Base-by-base conservation (phyloP, 805 yeast genomes). In the Jamesozyma rosinii region DNA sequence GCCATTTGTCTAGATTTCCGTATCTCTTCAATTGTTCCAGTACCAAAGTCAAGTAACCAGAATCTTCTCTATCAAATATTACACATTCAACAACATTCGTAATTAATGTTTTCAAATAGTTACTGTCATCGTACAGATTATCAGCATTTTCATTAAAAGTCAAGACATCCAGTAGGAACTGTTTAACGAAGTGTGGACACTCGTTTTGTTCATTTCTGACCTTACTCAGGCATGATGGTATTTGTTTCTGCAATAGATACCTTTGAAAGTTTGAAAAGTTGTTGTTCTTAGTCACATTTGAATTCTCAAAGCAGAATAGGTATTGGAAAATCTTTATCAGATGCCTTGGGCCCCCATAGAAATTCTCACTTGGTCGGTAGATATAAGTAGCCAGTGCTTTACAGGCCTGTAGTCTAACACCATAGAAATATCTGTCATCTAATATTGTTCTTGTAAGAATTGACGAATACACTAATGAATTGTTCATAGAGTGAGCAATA, bases 391-490 rank as follows among this genome's bases (percentile, higher is more conserved):
- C 81, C 35, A 92, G 67, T 0, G 92, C 92, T 37, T 66, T 61
- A 1, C 95, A 94, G 1, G 98, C 97, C 44, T 86, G 94, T 15
- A 79, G 72, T 45, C 99, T 70, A 1, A 92, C 78, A 3, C 97
- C 97, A 61, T 85, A 88, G 57, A 78, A 90, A 58, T 92, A 92
- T 33, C 96, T 68, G 5, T 71, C 57, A 59, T 92, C 99, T 76
- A 89, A 71, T 3, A 86, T 61, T 0, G 97, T 89, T 42, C 97
- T 69, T 2, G 85, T 66, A 35, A 92, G 65, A 18, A 84, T 74
- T 0, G 95, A 79, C 6, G 95, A 85, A 57, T 87, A 83, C 4
- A 83, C 68, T 0, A 70, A 50, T 2, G 74, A 71, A 0, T 88
- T 84, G 43, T 76, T 73, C 41, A 71, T 71, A 10, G 71, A 63